Percentiles rank a stretch among this genome's conserved stretches.
Conservation (phyloP, 163 green algal species). For the Scenedesmus sp. region DNA sequence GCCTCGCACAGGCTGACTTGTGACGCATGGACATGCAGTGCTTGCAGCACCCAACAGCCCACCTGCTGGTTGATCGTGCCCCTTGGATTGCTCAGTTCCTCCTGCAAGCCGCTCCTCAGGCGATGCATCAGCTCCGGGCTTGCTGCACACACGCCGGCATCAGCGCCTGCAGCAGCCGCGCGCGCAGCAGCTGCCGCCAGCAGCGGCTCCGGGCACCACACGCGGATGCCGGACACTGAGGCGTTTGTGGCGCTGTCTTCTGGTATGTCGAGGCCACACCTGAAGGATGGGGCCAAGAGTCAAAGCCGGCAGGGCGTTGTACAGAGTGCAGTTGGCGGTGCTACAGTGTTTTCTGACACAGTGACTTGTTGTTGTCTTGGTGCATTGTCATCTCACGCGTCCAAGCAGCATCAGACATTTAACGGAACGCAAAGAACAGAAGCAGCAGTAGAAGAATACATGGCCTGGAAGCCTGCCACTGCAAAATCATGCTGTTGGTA, state of each 20-base stretch:
- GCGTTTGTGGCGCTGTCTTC: constrained; percentile 8
- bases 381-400: too few species aligned
- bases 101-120: not conserved
- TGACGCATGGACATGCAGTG: too few species aligned
- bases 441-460: too few species aligned
- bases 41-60: not conserved
- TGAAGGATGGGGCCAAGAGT: not conserved
- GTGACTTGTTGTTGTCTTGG: too few species aligned
- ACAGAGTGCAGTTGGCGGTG: too few species aligned
- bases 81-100: not conserved
- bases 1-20: too few species aligned
- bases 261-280: constrained; percentile 25
- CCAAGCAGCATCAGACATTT: too few species aligned
- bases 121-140: constrained; percentile 8
- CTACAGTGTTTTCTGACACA: too few species aligned
- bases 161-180: not conserved
- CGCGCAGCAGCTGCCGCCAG: constrained; percentile 12
- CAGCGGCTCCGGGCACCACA: constrained; percentile 17
- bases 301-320: too few species aligned
- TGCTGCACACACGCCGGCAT: not conserved
- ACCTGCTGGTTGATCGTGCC: constrained; percentile 29
- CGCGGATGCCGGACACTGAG: constrained; percentile 34
- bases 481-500: too few species aligned
- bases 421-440: too few species aligned
- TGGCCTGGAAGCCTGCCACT: too few species aligned